Percentiles rank a stretch among this genome's conserved stretches.
phyloP scores from a whole-genome alignment of 2,329 filamentous ascomycete genomes.

The Seiridium cupressi region DNA sequence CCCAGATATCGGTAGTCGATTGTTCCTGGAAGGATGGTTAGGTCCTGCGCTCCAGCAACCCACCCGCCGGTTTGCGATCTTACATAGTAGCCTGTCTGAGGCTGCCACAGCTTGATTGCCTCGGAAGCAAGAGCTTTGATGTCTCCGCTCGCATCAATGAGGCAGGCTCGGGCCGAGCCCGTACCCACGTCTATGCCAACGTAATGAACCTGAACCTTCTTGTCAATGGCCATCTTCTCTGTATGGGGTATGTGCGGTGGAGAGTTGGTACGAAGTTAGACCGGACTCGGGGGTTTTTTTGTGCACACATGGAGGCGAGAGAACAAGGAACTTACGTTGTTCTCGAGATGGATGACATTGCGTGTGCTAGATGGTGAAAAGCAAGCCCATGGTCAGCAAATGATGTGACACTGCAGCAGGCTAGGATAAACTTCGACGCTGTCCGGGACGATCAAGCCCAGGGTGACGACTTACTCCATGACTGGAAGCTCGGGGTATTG shows the following conservation, averaged over 20 bases:
- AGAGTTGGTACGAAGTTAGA: background rate
- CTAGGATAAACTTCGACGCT: background rate
- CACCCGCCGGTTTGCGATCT: conserved; percentile 19
- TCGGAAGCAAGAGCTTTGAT: conserved; percentile 76
- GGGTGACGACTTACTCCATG: conserved; percentile 6
- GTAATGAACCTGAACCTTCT: conserved; percentile 51
- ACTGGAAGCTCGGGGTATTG: background rate
- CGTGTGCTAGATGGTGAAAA: conserved; percentile 23
- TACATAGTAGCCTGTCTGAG: conserved; percentile 73
- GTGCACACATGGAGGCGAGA: background rate
- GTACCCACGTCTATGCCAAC: conserved; percentile 96
- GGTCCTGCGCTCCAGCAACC: too few species aligned
- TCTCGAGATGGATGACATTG: conserved; percentile 29
- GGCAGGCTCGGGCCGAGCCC: conserved; percentile 90
- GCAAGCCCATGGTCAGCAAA: background rate
- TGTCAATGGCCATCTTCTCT: conserved; percentile 11
- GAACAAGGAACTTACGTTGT: conserved; percentile 23
- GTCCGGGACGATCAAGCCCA: background rate
- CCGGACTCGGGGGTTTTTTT: background rate
- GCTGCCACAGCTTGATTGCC: conserved; percentile 79
- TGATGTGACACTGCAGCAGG: background rate
- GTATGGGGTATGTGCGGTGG: background rate
- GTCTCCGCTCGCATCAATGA: conserved; percentile 88
- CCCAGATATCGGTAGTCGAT: conserved; percentile 97
- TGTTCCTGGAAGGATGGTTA: conserved; percentile 63